These are phyloP conservation scores for Fonsecaea pugnacius DNA, from an alignment of 2,329 filamentous ascomycete species.

Conservation along the genomic window DNA sequence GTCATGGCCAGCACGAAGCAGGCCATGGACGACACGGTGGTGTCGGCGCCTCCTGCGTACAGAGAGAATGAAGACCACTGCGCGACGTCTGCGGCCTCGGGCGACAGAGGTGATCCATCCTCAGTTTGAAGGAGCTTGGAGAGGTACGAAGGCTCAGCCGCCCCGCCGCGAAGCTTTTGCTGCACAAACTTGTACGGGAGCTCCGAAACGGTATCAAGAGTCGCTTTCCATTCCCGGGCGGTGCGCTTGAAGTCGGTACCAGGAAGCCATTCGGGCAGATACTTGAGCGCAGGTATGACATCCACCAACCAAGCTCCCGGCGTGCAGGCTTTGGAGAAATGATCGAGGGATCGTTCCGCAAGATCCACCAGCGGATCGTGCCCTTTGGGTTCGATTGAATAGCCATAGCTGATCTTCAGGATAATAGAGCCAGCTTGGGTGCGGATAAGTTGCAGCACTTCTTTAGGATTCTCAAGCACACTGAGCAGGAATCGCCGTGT, in stretches of 20 bases:
- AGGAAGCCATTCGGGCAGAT: constrained; percentile 52
- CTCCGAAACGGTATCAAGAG: constrained; percentile 42
- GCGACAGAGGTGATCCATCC: constrained; percentile 38
- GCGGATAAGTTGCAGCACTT: constrained; percentile 48
- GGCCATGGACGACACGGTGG: constrained; percentile 49
- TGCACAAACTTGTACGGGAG: constrained; percentile 52
- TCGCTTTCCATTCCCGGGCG: constrained; percentile 45
- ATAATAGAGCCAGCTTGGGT: constrained; percentile 50
- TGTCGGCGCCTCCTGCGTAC: constrained; percentile 51
- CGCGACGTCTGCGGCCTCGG: constrained; percentile 42
- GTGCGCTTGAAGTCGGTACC: constrained; percentile 52
- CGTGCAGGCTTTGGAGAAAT: constrained; percentile 48
- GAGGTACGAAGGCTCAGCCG: constrained; percentile 46
- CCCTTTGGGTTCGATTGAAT: constrained; percentile 47
- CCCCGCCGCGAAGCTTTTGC: constrained; percentile 45
- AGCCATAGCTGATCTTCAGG: constrained; percentile 54
- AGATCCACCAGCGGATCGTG: constrained; percentile 53
- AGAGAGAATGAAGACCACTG: constrained; percentile 52
- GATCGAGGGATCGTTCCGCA: constrained; percentile 45
- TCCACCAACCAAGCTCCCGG: constrained; percentile 55
- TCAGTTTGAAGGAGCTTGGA: constrained; percentile 47
- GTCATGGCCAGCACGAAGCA: constrained; percentile 59
- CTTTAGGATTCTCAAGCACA: constrained; percentile 46
- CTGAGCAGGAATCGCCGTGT: constrained; percentile 51
- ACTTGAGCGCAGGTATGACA: constrained; percentile 49